Evolutionary conservation across 208 protist species (phyloP).

Genomic region (Trypanosoma melophagium): DNA sequence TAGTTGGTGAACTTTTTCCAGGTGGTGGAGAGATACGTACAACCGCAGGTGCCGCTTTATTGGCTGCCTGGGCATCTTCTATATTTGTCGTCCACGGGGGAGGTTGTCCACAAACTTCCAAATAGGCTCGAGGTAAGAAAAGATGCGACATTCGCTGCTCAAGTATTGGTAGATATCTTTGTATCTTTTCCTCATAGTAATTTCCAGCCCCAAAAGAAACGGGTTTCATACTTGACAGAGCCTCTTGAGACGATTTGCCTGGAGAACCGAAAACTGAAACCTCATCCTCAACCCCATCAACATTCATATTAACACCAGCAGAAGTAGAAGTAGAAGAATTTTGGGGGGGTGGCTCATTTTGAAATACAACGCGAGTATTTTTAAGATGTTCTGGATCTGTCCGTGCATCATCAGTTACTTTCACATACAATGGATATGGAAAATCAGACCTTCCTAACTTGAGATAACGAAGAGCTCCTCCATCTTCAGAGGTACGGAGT

Average conservation of each 20-base stretch:
- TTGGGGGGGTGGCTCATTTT: not conserved
- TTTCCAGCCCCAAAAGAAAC: not conserved
- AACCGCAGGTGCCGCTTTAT: constrained; percentile 13
- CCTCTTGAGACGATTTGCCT: too few relatives aligned
- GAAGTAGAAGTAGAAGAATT: too few relatives aligned
- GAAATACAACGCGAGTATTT: constrained; percentile 57
- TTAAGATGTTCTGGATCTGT: constrained; percentile 37
- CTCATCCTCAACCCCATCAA: not conserved
- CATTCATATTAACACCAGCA: too few relatives aligned
- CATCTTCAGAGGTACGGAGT: constrained; percentile 39
- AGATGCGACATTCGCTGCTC: constrained; percentile 67
- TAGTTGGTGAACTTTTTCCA: not conserved
- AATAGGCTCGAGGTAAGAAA: constrained; percentile 58
- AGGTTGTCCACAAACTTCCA: constrained; percentile 57
- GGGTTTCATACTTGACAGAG: too few relatives aligned
- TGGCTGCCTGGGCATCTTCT: constrained; percentile 29
- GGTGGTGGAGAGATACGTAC: constrained; percentile 13
- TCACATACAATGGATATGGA: constrained; percentile 71
- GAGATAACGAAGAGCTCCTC: constrained; percentile 48
- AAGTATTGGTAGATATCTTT: constrained; percentile 37
- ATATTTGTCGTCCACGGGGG: constrained; percentile 36
- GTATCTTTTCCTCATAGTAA: constrained; percentile 64
- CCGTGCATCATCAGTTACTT: constrained; percentile 38
- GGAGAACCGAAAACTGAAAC: too few relatives aligned
- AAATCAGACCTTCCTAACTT: constrained; percentile 60